Conservation (phyloP, 805 yeast species). For the Candida ortonii region DNA sequence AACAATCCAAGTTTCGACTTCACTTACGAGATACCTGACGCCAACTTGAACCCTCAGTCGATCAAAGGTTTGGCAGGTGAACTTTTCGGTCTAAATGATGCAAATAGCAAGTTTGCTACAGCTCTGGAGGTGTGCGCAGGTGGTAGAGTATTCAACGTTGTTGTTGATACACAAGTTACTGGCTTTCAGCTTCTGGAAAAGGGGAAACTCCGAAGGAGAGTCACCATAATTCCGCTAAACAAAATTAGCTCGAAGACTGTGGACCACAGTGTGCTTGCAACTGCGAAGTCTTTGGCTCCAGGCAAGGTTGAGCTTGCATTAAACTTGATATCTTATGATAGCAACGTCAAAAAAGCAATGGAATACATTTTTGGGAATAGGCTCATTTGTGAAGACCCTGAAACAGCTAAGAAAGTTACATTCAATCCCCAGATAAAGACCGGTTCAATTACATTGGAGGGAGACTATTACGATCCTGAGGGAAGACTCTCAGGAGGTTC, state of each 20-base stretch:
- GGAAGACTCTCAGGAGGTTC: constrained; percentile 98
- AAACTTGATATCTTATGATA: constrained; percentile 71
- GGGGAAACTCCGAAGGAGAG: constrained; percentile 76
- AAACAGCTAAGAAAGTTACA: constrained; percentile 84
- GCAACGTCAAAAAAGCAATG: constrained; percentile 76
- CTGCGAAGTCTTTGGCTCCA: constrained; percentile 78
- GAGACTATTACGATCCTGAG: constrained; percentile 93
- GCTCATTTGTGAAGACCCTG: constrained; percentile 83
- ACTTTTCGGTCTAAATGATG: constrained; percentile 61
- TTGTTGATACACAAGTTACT: constrained; percentile 81
- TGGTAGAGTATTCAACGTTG: constrained; percentile 81
- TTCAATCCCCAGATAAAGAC: constrained; percentile 78
- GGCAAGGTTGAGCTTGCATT: constrained; percentile 87
- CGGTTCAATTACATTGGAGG: constrained; percentile 84
- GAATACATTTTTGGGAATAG: constrained; percentile 87
- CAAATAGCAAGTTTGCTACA: constrained; percentile 57
- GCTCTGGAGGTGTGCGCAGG: constrained; percentile 97
- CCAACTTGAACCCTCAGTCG: constrained; percentile 54
- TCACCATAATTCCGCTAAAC: constrained; percentile 89
- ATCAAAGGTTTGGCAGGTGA: constrained; percentile 92
- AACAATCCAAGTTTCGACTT: constrained; percentile 74
- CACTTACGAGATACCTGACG: constrained; percentile 60
- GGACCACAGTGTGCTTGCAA: constrained; percentile 46
- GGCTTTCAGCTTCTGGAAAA: constrained; percentile 80
- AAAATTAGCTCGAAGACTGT: constrained; percentile 67